Evolutionary conservation across 495 filamentous ascomycete genomes (phyloP).

Genomic region (Podospora pseudopauciseta): DNA sequence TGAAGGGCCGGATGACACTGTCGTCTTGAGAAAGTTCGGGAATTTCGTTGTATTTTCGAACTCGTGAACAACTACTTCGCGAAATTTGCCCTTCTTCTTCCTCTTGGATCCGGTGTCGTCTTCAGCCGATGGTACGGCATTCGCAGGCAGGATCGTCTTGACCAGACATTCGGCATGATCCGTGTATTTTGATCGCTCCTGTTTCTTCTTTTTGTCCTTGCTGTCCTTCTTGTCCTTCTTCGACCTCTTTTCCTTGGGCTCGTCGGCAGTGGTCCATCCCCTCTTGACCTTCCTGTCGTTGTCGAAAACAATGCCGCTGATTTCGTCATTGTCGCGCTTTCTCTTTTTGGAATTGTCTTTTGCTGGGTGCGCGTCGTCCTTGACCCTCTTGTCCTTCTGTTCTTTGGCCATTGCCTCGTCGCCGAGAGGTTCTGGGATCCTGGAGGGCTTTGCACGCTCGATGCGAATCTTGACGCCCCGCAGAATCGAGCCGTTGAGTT

Average conservation of each 20-base stretch:
- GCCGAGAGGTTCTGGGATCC: conserved; percentile 34
- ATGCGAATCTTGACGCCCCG: conserved; percentile 82
- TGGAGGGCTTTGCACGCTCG: conserved; percentile 64
- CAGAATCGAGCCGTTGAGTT: conserved; percentile 82
- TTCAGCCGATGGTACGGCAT: conserved; percentile 41
- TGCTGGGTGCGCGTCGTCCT: conserved; percentile 24
- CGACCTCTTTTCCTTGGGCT: conserved; percentile 49
- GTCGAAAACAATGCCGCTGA: conserved; percentile 69
- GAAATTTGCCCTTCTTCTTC: conserved; percentile 47
- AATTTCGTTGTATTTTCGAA: conserved; percentile 75
- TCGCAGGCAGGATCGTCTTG: conserved; percentile 70
- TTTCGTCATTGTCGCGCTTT: conserved; percentile 58
- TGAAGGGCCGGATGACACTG: conserved; percentile 28
- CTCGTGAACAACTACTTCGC: conserved; percentile 68
- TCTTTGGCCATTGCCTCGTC: conserved; percentile 36
- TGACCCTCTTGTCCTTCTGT: conserved; percentile 37
- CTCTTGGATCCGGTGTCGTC: conserved; percentile 51
- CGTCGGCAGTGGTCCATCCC: conserved; percentile 76
- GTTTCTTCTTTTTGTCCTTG: conserved; percentile 53
- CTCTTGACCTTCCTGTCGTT: conserved; percentile 75
- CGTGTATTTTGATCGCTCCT: conserved; percentile 69
- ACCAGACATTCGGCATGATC: conserved; percentile 76
- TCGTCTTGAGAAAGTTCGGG: conserved; percentile 67
- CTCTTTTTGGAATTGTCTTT: conserved; percentile 57
- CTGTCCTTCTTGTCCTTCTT: conserved; percentile 50